These are phyloP conservation scores for Chalciporus pseudorubinellus DNA, from an alignment of 768 basidiomycete species.

Conservation along the genomic window DNA sequence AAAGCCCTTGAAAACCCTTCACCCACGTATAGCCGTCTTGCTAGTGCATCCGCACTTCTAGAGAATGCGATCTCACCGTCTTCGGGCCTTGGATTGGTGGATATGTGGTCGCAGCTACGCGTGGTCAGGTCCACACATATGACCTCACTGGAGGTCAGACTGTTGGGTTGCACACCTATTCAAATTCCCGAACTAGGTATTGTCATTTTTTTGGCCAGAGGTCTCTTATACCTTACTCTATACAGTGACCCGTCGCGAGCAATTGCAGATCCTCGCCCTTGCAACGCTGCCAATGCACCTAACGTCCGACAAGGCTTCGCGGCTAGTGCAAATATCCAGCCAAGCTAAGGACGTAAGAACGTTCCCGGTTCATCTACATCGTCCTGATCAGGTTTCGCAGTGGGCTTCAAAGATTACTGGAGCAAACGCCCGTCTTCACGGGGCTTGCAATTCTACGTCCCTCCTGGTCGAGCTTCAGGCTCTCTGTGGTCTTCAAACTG, in stretches of 20 bases:
- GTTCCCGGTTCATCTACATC: not conserved
- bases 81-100: conserved; percentile 67
- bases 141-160: conserved; percentile 18
- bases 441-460: conserved; percentile 19
- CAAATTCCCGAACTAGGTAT: conserved; percentile 11
- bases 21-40: conserved; percentile 34
- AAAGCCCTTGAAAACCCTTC: conserved; percentile 39
- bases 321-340: conserved; percentile 14
- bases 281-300: conserved; percentile 20
- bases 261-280: conserved; percentile 23
- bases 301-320: conserved; percentile 3
- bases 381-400: conserved; percentile 12
- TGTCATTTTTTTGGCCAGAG: not conserved
- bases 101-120: conserved; percentile 64
- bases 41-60: conserved; percentile 37
- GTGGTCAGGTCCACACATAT: conserved; percentile 12
- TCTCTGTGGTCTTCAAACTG: conserved; percentile 11
- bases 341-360: conserved; percentile 24
- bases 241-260: conserved; percentile 23
- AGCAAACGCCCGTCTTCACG: not conserved
- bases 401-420: conserved; percentile 11
- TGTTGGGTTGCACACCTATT: conserved; percentile 8
- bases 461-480: conserved; percentile 27
- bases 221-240: not conserved
- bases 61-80: conserved; percentile 52